A percentile compares a stretch with the other conserved stretches of the same genome.
phyloP scores from a whole-genome alignment of 78 protist genomes.

The Speleostelium caveatum region DNA sequence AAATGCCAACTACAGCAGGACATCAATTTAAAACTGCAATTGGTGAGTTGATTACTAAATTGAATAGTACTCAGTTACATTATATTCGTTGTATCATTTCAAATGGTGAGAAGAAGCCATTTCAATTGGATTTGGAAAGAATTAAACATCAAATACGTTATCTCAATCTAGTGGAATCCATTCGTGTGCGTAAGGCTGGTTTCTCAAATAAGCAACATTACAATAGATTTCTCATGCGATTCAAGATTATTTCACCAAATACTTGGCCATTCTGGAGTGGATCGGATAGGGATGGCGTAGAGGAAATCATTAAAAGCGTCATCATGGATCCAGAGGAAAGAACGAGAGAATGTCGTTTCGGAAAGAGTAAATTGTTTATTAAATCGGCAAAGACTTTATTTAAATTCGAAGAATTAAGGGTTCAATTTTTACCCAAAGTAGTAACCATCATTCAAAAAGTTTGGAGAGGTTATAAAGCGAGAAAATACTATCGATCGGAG shows the following conservation, averaged over 20 bases:
- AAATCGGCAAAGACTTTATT: slow-evolving; percentile 81
- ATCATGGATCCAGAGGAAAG: background rate
- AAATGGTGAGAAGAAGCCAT: slow-evolving; percentile 79
- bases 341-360: slow-evolving; percentile 71
- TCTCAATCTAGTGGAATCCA: slow-evolving; percentile 87
- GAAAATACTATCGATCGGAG: slow-evolving; percentile 32
- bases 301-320: slow-evolving; percentile 11
- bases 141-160: slow-evolving; percentile 80
- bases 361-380: slow-evolving; percentile 89
- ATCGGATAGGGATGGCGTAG: slow-evolving; percentile 37
- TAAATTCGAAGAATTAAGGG: slow-evolving; percentile 76
- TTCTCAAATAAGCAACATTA: slow-evolving; percentile 89
- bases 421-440: slow-evolving; percentile 28
- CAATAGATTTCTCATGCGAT: slow-evolving; percentile 84
- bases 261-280: slow-evolving; percentile 67
- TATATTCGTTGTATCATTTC: slow-evolving; percentile 93
- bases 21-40: slow-evolving; percentile 76
- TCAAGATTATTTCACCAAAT: slow-evolving; percentile 55
- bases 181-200: slow-evolving; percentile 95
- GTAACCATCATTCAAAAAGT: slow-evolving; percentile 62
- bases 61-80: slow-evolving; percentile 80
- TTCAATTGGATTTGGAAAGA: slow-evolving; percentile 43
- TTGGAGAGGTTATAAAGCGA: slow-evolving; percentile 70
- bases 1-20: slow-evolving; percentile 55
- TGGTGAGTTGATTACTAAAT: slow-evolving; percentile 66